phyloP scores from a whole-genome alignment of 31 red algal species.

The Porphyra umbilicalis region DNA sequence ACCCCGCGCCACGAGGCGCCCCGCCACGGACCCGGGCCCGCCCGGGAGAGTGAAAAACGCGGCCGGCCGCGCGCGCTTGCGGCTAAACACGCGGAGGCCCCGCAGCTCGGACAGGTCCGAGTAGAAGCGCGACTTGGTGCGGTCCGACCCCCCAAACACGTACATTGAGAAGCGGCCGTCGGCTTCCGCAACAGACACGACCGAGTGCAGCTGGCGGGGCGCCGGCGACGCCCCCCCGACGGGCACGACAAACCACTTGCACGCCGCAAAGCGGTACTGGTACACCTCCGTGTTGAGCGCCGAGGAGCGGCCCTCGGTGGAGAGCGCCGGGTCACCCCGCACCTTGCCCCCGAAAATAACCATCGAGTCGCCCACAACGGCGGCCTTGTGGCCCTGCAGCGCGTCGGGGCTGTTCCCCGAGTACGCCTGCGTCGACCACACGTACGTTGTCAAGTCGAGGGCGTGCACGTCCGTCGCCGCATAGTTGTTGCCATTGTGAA shows the following conservation, averaged over 20 bases:
- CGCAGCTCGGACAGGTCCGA: constrained; percentile 72
- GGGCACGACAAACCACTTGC: constrained; percentile 55
- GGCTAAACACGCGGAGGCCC: constrained; percentile 22
- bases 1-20: too few species aligned
- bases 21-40: too few species aligned
- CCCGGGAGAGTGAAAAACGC: not conserved
- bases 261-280: constrained; percentile 77
- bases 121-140: constrained; percentile 70
- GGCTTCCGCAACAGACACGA: constrained; percentile 29
- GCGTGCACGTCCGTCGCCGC: constrained; percentile 83
- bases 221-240: constrained; percentile 44
- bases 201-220: constrained; percentile 82
- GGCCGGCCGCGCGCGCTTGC: not conserved
- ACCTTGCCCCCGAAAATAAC: constrained; percentile 95
- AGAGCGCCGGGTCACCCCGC: constrained; percentile 14
- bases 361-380: constrained; percentile 83
- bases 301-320: constrained; percentile 22
- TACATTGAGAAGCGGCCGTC: constrained; percentile 39
- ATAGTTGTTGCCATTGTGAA: constrained; percentile 81
- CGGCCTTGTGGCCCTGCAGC: constrained; percentile 90
- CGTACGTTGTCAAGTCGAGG: constrained; percentile 62
- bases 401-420: constrained; percentile 59
- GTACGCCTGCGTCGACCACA: constrained; percentile 59
- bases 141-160: constrained; percentile 83
- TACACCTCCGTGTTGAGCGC: constrained; percentile 77